Conservation (phyloP, 768 basidiomycete species). For the Trametes cinnabarina region DNA sequence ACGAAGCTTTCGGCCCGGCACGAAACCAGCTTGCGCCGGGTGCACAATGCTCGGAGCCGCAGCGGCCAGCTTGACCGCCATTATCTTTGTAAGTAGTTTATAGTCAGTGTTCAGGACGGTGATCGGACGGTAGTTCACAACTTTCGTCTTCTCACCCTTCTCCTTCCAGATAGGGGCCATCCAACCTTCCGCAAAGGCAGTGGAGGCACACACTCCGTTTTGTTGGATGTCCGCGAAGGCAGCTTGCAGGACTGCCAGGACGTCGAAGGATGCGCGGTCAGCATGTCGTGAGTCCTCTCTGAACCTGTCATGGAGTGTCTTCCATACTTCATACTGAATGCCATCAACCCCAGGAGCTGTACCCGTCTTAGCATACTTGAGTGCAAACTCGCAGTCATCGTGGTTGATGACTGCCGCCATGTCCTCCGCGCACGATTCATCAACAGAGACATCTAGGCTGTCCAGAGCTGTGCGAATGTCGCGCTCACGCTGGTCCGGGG, state of each 20-base stretch:
- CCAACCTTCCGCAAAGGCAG: conserved; percentile 30
- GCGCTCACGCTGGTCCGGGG: too few species aligned
- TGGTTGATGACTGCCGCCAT: too few species aligned
- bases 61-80: conserved; percentile 3
- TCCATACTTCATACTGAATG: not conserved
- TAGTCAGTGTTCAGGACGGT: conserved; percentile 32
- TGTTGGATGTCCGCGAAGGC: not conserved
- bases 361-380: not conserved
- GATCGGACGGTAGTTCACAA: conserved; percentile 19
- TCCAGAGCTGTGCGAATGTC: too few species aligned
- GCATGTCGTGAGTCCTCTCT: not conserved
- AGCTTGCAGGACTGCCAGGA: not conserved
- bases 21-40: not conserved
- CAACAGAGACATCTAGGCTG: too few species aligned
- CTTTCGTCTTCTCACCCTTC: conserved; percentile 11
- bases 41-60: not conserved
- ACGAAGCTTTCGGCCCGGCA: not conserved
- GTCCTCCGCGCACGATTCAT: too few species aligned
- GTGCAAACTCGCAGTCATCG: too few species aligned
- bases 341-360: not conserved
- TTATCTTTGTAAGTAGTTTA: conserved; percentile 29
- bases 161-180: conserved; percentile 44
- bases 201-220: not conserved
- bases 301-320: not conserved
- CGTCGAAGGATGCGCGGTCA: not conserved